Conservation (phyloP, 2,329 filamentous ascomycete genomes). For the Berkeleyomyces rouxiae region DNA sequence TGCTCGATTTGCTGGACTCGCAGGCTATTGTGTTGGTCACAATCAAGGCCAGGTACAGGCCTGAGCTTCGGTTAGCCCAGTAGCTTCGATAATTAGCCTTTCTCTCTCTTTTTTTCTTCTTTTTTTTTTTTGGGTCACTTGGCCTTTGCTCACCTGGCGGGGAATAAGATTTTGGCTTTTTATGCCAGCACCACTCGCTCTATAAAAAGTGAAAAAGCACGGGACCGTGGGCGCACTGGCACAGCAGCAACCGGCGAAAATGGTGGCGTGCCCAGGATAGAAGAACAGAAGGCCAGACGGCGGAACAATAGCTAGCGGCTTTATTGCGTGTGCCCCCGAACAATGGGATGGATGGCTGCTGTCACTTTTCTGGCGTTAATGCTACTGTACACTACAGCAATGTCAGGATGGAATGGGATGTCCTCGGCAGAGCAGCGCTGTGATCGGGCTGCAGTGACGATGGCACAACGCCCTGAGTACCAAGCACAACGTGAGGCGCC, state of each 20-base stretch:
- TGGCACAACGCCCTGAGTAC: too few species aligned
- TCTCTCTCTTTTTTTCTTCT: neutral
- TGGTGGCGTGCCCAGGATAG: neutral
- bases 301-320: neutral
- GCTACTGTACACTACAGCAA: neutral
- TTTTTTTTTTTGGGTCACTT: neutral
- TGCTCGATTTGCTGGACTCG: neutral
- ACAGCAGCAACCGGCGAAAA: neutral
- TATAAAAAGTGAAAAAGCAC: conserved; percentile 2
- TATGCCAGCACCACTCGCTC: neutral
- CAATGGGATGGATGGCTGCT: neutral
- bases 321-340: neutral
- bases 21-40: neutral
- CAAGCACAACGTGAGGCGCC: too few species aligned
- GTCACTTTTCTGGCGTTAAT: neutral
- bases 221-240: neutral
- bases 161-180: neutral
- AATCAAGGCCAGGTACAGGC: neutral
- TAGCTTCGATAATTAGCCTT: neutral
- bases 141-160: neutral
- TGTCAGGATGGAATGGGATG: neutral
- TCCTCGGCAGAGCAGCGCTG: too few species aligned
- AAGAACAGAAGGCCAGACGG: neutral
- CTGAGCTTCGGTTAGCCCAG: neutral
- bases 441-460: too few species aligned